Percentiles rank a stretch among this genome's conserved stretches.
These are phyloP conservation scores for Blastomyces emzantsi DNA, from an alignment of 2,329 filamentous ascomycete genomes.

Conservation along the genomic window DNA sequence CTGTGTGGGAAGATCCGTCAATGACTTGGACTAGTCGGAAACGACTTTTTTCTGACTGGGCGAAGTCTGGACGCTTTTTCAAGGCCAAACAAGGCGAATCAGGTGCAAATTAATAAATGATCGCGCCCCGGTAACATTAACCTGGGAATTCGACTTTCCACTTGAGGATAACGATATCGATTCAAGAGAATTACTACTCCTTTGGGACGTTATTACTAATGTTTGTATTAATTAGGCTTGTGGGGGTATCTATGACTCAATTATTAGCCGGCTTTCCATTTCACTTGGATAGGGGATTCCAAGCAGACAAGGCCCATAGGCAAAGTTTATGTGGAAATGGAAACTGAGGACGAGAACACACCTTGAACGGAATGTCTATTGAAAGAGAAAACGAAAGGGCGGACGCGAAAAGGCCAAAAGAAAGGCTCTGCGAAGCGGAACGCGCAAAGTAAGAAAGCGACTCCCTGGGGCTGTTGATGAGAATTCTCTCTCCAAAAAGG, in stretches of 20 bases:
- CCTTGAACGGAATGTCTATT: background rate
- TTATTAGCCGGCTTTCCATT: background rate
- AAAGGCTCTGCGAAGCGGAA: background rate
- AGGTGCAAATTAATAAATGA: background rate
- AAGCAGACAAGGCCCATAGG: background rate
- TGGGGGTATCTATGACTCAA: background rate
- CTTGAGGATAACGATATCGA: background rate
- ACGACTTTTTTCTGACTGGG: background rate
- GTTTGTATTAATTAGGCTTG: background rate
- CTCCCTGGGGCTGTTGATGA: background rate
- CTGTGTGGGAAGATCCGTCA: background rate
- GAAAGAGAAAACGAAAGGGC: background rate
- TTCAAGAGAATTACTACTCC: background rate
- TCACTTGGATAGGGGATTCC: background rate
- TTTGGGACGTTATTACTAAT: background rate
- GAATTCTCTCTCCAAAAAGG: background rate
- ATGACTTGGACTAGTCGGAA: too few relatives aligned
- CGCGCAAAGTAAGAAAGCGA: background rate
- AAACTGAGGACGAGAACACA: background rate
- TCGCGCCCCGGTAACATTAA: background rate
- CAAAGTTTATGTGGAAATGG: background rate
- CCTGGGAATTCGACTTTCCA: background rate
- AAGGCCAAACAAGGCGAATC: background rate
- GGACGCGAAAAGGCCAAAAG: background rate
- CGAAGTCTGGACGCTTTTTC: background rate